Conservation (phyloP, 352 stramenopile genomes). For the Phytophthora macrochlamydospora region DNA sequence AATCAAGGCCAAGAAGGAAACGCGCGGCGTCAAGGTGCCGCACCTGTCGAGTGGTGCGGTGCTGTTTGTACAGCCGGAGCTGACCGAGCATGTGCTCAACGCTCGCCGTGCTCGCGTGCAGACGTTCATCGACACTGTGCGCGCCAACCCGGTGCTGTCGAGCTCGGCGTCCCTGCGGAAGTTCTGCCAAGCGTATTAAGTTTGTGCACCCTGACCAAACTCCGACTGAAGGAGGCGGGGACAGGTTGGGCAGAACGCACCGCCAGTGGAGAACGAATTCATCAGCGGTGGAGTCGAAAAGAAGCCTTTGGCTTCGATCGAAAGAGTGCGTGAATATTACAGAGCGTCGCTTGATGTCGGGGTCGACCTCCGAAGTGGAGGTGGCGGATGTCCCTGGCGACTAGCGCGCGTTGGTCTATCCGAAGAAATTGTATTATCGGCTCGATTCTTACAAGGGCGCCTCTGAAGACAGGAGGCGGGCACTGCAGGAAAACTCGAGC, state of each 20-base stretch:
- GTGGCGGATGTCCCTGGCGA: slow-evolving; percentile 8
- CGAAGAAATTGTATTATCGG: slow-evolving; percentile 17
- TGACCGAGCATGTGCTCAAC: slow-evolving; percentile 72
- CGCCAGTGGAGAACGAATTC: slow-evolving; percentile 30
- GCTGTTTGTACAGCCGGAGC: slow-evolving; percentile 71
- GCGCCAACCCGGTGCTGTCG: slow-evolving; percentile 49
- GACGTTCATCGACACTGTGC: slow-evolving; percentile 65
- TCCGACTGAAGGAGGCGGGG: slow-evolving; percentile 36
- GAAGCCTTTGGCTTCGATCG: slow-evolving; percentile 7
- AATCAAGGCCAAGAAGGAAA: slow-evolving; percentile 56
- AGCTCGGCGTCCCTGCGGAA: slow-evolving; percentile 58
- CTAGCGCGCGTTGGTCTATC: not conserved
- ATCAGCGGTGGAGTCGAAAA: slow-evolving; percentile 5
- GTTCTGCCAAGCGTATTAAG: slow-evolving; percentile 80
- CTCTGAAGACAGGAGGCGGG: slow-evolving; percentile 4
- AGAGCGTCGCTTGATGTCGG: slow-evolving; percentile 6
- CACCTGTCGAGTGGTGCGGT: slow-evolving; percentile 68
- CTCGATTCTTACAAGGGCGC: slow-evolving; percentile 3
- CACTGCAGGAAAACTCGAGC: not conserved
- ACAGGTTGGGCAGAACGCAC: slow-evolving; percentile 7
- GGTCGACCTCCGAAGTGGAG: slow-evolving; percentile 16
- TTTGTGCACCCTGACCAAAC: slow-evolving; percentile 4
- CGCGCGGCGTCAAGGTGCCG: slow-evolving; percentile 49
- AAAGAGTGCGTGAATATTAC: slow-evolving; percentile 25
- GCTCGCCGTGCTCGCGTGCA: slow-evolving; percentile 62